Evolutionary conservation across 2,329 filamentous ascomycete species (phyloP).

Genomic region (Paecilomyces sp.): DNA sequence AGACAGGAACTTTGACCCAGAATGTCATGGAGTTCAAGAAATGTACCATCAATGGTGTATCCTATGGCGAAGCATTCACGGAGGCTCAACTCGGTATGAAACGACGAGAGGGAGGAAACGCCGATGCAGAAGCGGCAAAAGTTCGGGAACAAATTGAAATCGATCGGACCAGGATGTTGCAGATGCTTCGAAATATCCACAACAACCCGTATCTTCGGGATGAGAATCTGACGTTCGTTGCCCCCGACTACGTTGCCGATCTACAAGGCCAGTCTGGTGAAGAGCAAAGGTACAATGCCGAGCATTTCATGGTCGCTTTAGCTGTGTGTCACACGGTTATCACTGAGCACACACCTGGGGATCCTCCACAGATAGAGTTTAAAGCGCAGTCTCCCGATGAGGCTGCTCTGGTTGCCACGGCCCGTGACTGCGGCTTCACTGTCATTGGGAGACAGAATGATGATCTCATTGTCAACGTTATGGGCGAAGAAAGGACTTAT

Average conservation of each 20-base stretch:
- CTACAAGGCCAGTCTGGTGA: slow-evolving; percentile 67
- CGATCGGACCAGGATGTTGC: slow-evolving; percentile 66
- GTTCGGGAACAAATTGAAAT: slow-evolving; percentile 71
- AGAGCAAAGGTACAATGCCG: slow-evolving; percentile 69
- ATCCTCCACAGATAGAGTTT: slow-evolving; percentile 85
- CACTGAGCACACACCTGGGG: slow-evolving; percentile 80
- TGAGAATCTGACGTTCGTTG: slow-evolving; percentile 84
- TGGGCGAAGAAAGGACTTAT: slow-evolving; percentile 80
- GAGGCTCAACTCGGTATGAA: slow-evolving; percentile 97
- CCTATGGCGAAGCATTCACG: slow-evolving; percentile 96
- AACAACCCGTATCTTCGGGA: slow-evolving; percentile 88
- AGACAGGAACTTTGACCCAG: slow-evolving; percentile 82
- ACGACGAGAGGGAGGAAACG: slow-evolving; percentile 78
- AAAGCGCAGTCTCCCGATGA: slow-evolving; percentile 97
- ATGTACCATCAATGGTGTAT: slow-evolving; percentile 88
- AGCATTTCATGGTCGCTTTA: slow-evolving; percentile 88
- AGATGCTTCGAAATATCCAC: slow-evolving; percentile 65
- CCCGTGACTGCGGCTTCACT: slow-evolving; percentile 90
- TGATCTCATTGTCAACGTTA: slow-evolving; percentile 75
- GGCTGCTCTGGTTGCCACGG: slow-evolving; percentile 86
- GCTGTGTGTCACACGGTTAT: slow-evolving; percentile 97
- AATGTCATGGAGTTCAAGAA: slow-evolving; percentile 99
- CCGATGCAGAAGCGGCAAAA: slow-evolving; percentile 68
- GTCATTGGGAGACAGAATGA: slow-evolving; percentile 74
- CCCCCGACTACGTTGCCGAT: slow-evolving; percentile 81